phyloP scores from a whole-genome alignment of 495 filamentous ascomycete species.

The Cenococcum geophilum region DNA sequence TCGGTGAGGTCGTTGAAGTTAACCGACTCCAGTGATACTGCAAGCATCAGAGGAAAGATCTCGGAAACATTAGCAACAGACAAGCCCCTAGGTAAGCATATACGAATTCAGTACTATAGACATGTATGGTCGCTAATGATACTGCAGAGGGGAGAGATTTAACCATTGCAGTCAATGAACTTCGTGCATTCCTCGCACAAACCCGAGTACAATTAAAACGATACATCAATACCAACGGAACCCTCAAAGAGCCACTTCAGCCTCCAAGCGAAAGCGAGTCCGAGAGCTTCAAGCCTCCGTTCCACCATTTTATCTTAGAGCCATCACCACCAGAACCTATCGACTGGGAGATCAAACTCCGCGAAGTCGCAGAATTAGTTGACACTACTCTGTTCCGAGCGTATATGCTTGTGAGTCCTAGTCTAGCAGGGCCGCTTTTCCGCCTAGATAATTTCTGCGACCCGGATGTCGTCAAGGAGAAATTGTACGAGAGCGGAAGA shows the following conservation, averaged over 20 bases:
- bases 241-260: slow-evolving; percentile 54
- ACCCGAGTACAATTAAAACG: slow-evolving; percentile 74
- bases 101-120: neutral
- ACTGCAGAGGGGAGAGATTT: slow-evolving; percentile 68
- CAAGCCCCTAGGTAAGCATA: slow-evolving; percentile 44
- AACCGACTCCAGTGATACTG: slow-evolving; percentile 44
- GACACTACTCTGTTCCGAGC: slow-evolving; percentile 92
- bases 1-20: slow-evolving; percentile 58
- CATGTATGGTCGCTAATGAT: slow-evolving; percentile 5
- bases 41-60: slow-evolving; percentile 42
- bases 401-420: slow-evolving; percentile 83
- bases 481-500: slow-evolving; percentile 77
- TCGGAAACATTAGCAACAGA: slow-evolving; percentile 34
- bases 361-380: slow-evolving; percentile 69
- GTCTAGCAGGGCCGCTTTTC: slow-evolving; percentile 82
- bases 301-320: slow-evolving; percentile 40
- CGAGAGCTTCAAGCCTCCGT: slow-evolving; percentile 30
- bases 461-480: slow-evolving; percentile 88
- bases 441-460: slow-evolving; percentile 97
- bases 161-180: slow-evolving; percentile 66
- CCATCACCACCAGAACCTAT: slow-evolving; percentile 46
- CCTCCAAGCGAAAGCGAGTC: slow-evolving; percentile 47
- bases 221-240: slow-evolving; percentile 69
- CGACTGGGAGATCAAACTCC: slow-evolving; percentile 63
- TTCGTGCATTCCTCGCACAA: slow-evolving; percentile 79